Evolutionary conservation across 1,284 basidiomycete species (phyloP).

Genomic region (Abortiporus biennis): DNA sequence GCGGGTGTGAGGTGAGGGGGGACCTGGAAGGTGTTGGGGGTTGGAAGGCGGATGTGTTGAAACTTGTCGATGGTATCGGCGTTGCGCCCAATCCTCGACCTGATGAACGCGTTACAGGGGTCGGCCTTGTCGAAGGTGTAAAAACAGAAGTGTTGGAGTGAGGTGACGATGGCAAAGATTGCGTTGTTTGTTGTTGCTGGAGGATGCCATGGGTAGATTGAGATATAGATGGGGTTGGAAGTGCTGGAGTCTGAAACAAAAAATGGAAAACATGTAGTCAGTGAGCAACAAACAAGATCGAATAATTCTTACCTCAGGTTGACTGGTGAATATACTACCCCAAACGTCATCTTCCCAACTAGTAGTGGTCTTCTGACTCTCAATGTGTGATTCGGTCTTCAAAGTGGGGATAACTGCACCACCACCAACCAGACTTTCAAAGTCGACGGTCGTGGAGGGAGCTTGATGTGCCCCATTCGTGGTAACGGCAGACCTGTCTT

Average conservation of each 20-base stretch:
- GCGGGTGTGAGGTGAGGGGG: no score
- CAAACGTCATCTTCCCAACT: slow-evolving; percentile 76
- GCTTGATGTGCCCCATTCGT: slow-evolving; percentile 24
- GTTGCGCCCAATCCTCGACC: slow-evolving; percentile 33
- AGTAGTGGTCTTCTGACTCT: slow-evolving; percentile 22
- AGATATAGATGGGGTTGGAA: slow-evolving; percentile 15
- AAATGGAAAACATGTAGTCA: slow-evolving; percentile 7
- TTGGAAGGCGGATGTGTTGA: slow-evolving; percentile 27
- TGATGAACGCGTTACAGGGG: slow-evolving; percentile 22
- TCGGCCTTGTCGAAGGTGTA: slow-evolving; percentile 12
- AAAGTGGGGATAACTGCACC: slow-evolving; percentile 27
- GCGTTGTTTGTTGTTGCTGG: slow-evolving; percentile 24
- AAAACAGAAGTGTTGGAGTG: slow-evolving; percentile 16
- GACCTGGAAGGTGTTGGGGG: slow-evolving; percentile 9
- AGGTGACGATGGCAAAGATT: slow-evolving; percentile 37
- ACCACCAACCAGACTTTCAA: slow-evolving; percentile 67
- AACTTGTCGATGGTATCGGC: slow-evolving; percentile 29
- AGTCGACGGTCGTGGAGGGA: slow-evolving; percentile 50
- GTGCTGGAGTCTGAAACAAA: slow-evolving; percentile 14
- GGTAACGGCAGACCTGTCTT: slow-evolving; percentile 57
- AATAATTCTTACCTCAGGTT: slow-evolving; percentile 35
- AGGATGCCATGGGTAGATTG: slow-evolving; percentile 16
- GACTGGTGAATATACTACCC: slow-evolving; percentile 60
- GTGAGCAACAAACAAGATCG: slow-evolving; percentile 3
- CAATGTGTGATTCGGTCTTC: slow-evolving; percentile 40